Base-by-base conservation (phyloP, 1,284 basidiomycete species). In the Ceratobasidium sp. region DNA sequence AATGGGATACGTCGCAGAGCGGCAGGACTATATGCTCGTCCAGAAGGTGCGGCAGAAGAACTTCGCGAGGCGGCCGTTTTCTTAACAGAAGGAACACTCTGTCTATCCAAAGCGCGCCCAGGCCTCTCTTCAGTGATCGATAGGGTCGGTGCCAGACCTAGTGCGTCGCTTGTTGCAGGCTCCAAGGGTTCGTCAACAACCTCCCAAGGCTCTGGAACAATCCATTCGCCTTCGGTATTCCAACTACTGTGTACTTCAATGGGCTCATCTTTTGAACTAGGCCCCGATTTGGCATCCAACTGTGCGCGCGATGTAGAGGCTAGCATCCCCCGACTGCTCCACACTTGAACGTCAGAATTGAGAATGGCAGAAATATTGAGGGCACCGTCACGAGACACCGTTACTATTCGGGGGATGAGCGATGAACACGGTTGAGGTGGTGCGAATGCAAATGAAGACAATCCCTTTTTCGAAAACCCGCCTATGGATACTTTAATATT, bases 251-350 rank as follows among this genome's bases (percentile, higher is more conserved):
- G 44, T 33, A 69, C 47, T 16, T 60, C 46, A 23, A 71, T 27
- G 7, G 54, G 23, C 33, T 60, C 68, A 19, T 64, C 60, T 33
- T 53, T 58, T 21, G 54, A 58, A 23, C 42, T n/a, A 13, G 3
- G 9, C 3, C 23, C 1, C 3, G 46, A 6, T 47, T 36, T 30
- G 19, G 49, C 8, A 23, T 44, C 52, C 21, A 66, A 41, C 7
- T 27, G 62, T 11, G 50, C 62, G 1, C 62, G 62, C 7, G 62
- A 54, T 2, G 62, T 66, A 2, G 62, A 41, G 14, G 44, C 50
- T 4, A 72, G 47, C 60, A 71, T 70, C 47, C 72, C 72, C 25
- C 68, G 71, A 9, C 71, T 53, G 29, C 72, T 72, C 72, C 72
- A 72, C 19, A 50, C 21, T 39, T 72, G 72, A 23, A 66, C 29